phyloP scores from a whole-genome alignment of 495 filamentous ascomycete genomes.

The Lichina pygmaea region DNA sequence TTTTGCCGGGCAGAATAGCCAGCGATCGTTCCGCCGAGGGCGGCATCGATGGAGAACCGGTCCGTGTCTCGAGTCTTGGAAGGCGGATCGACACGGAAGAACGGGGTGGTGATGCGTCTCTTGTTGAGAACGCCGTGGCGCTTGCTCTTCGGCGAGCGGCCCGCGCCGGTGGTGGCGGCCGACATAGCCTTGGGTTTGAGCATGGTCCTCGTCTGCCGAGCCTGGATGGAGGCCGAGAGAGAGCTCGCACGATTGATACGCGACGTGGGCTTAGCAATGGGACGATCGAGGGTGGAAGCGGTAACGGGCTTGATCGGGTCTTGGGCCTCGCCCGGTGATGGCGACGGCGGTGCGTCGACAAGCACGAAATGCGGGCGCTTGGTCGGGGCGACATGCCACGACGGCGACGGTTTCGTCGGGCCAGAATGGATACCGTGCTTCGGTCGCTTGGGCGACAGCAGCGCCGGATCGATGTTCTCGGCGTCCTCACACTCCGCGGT shows the following conservation, averaged over 20 bases:
- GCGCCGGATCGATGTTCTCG: constrained; percentile 58
- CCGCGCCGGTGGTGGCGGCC: constrained; percentile 5
- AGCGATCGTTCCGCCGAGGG: constrained; percentile 40
- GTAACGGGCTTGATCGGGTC: constrained; percentile 7
- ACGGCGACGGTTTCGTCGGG: constrained; percentile 9
- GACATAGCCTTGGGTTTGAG: neutral
- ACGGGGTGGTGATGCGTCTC: constrained; percentile 25
- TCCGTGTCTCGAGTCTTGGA: constrained; percentile 8
- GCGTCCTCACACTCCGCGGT: constrained; percentile 26
- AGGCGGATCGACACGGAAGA: constrained; percentile 32
- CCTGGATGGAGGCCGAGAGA: neutral
- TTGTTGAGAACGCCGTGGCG: constrained; percentile 32
- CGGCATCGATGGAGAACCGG: constrained; percentile 59
- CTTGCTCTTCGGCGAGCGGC: constrained; percentile 23
- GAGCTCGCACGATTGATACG: neutral
- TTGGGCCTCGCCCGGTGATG: constrained; percentile 16
- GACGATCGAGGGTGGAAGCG: constrained; percentile 7
- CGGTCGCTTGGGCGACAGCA: constrained; percentile 33
- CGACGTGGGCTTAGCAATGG: neutral
- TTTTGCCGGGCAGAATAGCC: constrained; percentile 17
- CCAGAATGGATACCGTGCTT: constrained; percentile 27
- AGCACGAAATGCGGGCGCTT: constrained; percentile 12
- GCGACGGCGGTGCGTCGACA: constrained; percentile 7
- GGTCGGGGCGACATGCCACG: constrained; percentile 12
- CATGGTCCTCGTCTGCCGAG: neutral